These are phyloP conservation scores for Chlorophyllum brunneum DNA, from an alignment of 768 basidiomycete genomes.

Conservation along the genomic window DNA sequence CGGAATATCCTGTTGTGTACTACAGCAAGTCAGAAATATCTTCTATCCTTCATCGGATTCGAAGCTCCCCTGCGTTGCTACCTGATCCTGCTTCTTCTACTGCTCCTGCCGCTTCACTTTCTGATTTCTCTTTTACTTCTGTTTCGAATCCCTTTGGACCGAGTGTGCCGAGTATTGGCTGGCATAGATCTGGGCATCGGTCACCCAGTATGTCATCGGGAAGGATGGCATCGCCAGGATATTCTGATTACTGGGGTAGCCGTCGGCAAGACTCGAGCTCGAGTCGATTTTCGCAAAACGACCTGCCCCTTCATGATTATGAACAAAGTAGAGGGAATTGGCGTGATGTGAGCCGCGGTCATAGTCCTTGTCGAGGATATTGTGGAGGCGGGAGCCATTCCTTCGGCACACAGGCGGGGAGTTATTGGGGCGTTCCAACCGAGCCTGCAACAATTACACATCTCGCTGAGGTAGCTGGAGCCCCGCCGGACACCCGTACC, in stretches of 20 bases:
- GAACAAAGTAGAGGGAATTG: not conserved
- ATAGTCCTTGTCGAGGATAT: not conserved
- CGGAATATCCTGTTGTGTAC: constrained; percentile 1
- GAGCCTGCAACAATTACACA: too few relatives aligned
- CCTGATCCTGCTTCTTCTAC: constrained; percentile 32
- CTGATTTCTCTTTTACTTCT: not conserved
- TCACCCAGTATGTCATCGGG: not conserved
- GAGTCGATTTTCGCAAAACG: not conserved
- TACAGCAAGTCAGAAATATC: constrained; percentile 52
- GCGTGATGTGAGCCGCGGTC: not conserved
- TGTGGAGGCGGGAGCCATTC: too few relatives aligned
- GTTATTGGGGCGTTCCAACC: too few relatives aligned
- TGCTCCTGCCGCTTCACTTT: constrained; percentile 44
- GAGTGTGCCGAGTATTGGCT: not conserved
- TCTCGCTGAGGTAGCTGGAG: too few relatives aligned
- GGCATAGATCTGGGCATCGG: not conserved
- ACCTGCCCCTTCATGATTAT: not conserved
- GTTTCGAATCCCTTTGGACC: not conserved
- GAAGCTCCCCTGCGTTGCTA: constrained; percentile 37
- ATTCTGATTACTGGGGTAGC: not conserved
- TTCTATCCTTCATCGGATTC: constrained; percentile 48
- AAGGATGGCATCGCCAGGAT: not conserved
- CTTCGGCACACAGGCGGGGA: too few relatives aligned
- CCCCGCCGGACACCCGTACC: too few relatives aligned
- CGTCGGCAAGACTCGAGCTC: not conserved